These are phyloP conservation scores for Monocercomonoides exilis DNA, from an alignment of 78 protist species.

Conservation along the genomic window DNA sequence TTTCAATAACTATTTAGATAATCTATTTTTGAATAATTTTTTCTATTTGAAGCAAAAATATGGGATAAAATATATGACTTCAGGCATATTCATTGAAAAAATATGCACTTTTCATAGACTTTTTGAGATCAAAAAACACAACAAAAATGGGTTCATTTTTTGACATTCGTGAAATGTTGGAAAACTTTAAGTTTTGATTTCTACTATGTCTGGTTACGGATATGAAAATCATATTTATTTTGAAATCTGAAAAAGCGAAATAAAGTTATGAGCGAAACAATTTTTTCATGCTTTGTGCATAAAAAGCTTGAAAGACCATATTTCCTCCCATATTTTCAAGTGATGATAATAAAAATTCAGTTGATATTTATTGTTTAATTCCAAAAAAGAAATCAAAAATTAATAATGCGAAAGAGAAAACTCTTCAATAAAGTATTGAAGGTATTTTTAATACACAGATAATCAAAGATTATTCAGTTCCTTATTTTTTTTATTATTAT, in stretches of 20 bases:
- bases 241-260: too few species aligned
- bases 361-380: slow-evolving; percentile 90
- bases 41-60: slow-evolving; percentile 68
- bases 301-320: too few species aligned
- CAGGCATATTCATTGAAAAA: too few species aligned
- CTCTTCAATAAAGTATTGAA: neutral
- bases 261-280: too few species aligned
- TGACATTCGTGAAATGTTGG: too few species aligned
- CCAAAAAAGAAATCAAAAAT: neutral
- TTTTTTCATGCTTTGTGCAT: too few species aligned
- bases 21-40: too few species aligned
- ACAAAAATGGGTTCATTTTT: too few species aligned
- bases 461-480: neutral
- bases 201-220: slow-evolving; percentile 98
- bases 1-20: slow-evolving; percentile 42
- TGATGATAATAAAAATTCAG: slow-evolving; percentile 87
- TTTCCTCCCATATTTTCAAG: slow-evolving; percentile 95
- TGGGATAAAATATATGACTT: slow-evolving; percentile 96
- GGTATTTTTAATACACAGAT: neutral
- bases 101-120: too few species aligned
- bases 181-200: slow-evolving; percentile 96
- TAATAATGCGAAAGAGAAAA: neutral
- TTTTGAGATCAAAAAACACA: too few species aligned
- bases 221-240: too few species aligned
- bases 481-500: slow-evolving; percentile 79